Evolutionary conservation across 306 rosid genomes (phyloP), one percentile per base, ranked within the genome.

Genomic region (Betula pendula): DNA sequence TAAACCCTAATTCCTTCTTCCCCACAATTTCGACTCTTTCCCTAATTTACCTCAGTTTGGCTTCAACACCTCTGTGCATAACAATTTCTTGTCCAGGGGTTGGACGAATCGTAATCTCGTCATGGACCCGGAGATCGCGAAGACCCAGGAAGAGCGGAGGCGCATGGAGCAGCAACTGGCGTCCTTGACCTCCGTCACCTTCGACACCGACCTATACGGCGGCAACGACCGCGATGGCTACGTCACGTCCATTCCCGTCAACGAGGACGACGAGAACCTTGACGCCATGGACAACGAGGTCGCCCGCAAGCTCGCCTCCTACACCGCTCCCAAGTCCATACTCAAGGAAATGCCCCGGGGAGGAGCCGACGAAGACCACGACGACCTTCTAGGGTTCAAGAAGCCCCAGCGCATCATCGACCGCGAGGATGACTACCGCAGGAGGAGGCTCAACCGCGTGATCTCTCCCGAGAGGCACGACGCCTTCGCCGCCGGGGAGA

Each of bases 121-220:
- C 16, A 0, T 68, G 52, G 97, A 91, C 77, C 82, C 85, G 0
- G 95, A 93, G 79, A 92, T 94, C n/a, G 93, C 89, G 20, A 94
- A 86, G 78, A 89, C 96, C 20, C 97, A 94, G 82, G 97, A 94
- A 40, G 98, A 94, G 52, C 79, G 90, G 66, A 83, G 44, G 86
- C 85, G 66, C 62, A 45, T 90, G 89, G 96, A 90, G 81, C 88
- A 88, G 87, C 87, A 87, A 27, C 71, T 90, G 53, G 93, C 91
- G 22, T 83, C 96, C 35, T 81, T 90, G 14, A 88, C 68, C 50
- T 76, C 96, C 4, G 58, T 88, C 14, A 82, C 88, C 51, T 90
- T 81, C 84, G 93, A 90, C 49, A 85, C 81, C 7, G 90, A 90
- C 29, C 87, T 90, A 52, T 88, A 88, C 35, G 91, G 93, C 22